Evolutionary conservation across 1,284 basidiomycete species (phyloP).

Genomic region (Marasmius fiardii): DNA sequence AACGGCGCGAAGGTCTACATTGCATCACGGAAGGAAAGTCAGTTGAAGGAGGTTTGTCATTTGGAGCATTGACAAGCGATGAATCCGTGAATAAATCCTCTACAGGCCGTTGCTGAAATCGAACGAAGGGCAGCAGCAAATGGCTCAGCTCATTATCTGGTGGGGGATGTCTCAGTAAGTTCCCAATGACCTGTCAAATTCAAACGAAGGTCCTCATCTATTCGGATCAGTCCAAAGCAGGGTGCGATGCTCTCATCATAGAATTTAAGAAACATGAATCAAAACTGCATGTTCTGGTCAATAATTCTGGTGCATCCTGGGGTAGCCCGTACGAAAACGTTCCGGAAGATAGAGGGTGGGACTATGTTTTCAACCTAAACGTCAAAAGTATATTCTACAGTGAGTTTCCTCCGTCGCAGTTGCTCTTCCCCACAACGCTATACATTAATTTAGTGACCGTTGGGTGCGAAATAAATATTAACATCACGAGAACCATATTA

Average conservation of each 20-base stretch:
- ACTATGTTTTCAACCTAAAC: constrained; percentile 75
- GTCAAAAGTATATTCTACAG: constrained; percentile 82
- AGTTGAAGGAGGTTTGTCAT: constrained; percentile 65
- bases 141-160: constrained; percentile 63
- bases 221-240: constrained; percentile 63
- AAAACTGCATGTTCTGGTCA: constrained; percentile 76
- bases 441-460: constrained; percentile 50
- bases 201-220: neutral
- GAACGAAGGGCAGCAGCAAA: constrained; percentile 48
- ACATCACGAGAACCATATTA: neutral
- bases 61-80: neutral
- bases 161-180: constrained; percentile 70
- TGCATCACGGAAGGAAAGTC: constrained; percentile 76
- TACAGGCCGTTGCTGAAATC: constrained; percentile 56
- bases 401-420: constrained; percentile 30
- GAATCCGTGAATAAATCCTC: neutral
- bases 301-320: constrained; percentile 82
- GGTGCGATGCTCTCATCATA: constrained; percentile 71
- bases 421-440: neutral
- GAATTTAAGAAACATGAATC: constrained; percentile 67
- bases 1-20: constrained; percentile 87
- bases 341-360: constrained; percentile 83
- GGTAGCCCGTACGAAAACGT: constrained; percentile 73
- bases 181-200: neutral
- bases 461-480: constrained; percentile 40